Evolutionary conservation across 768 basidiomycete genomes (phyloP), one percentile per base, ranked within the genome.

Genomic region (Pleurotus salmoneostramineus): DNA sequence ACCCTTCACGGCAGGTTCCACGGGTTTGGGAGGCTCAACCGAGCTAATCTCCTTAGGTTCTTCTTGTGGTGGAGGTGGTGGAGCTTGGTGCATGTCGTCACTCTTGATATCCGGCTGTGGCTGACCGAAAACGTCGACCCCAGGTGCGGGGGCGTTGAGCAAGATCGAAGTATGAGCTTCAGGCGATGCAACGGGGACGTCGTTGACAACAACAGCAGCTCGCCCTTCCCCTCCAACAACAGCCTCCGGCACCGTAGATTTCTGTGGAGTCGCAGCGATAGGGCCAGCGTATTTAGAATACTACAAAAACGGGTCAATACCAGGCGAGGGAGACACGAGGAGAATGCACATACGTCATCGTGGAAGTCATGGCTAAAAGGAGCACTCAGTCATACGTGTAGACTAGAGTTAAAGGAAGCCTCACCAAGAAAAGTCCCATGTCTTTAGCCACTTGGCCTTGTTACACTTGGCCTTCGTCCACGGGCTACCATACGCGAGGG

Each of bases 391-490:
- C 56, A n/a, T 58, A 51, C 8, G 15, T 6, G 17, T 45, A 17
- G 6, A 11, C 12, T 17, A 17, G 15, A 6, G 15, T 10, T 45
- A 17, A 15, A 45, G 12, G 44, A 17, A 14, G 69, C 81, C 21
- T 43, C 65, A 87, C 89, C 95, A 99, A 32, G 85, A 82, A 69
- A 98, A 98, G 72, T 99, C 97, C 97, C 97, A 99, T 4, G 88
- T 90, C 75, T 87, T 93, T 42, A 96, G 63, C 93, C 93, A 95
- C 67, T 85, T 87, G 0, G 93, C 86, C 42, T 74, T 80, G 52
- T 79, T 69, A 64, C 97, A 98, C 60, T 91, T 79, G 6, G 65
- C 67, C 73, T 80, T 91, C 35, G 96, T 98, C 97, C 96, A 98
- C 0, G 83, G 77, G 15, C 74, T 83, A 0, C 93, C 97, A 68